Conservation (phyloP, 2,329 filamentous ascomycete genomes). For the Colletotrichum sp. region DNA sequence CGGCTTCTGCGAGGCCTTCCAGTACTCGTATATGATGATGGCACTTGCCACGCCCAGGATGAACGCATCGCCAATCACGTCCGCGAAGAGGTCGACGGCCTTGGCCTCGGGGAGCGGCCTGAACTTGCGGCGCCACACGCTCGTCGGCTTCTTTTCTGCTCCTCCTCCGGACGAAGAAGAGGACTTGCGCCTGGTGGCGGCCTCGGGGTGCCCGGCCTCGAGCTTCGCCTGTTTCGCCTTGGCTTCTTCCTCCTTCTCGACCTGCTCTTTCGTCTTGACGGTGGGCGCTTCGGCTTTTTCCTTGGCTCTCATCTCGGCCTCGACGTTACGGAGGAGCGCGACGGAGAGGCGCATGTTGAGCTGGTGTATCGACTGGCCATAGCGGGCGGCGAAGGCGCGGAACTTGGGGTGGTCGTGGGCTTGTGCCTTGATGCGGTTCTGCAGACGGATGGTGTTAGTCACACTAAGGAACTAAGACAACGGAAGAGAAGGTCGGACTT, state of each 20-base stretch:
- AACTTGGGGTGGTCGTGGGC: constrained; percentile 70
- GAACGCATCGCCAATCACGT: constrained; percentile 68
- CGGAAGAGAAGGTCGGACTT: constrained; percentile 35
- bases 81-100: constrained; percentile 70
- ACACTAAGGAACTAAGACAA: not conserved
- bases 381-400: constrained; percentile 63
- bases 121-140: constrained; percentile 68
- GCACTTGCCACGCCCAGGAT: constrained; percentile 64
- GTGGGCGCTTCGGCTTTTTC: constrained; percentile 69
- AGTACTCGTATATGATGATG: constrained; percentile 67
- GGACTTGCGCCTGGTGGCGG: not conserved
- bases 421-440: constrained; percentile 72
- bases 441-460: constrained; percentile 10
- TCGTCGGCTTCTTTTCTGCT: constrained; percentile 35
- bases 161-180: not conserved
- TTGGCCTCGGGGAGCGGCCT: constrained; percentile 67
- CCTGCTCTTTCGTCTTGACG: constrained; percentile 68
- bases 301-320: constrained; percentile 62
- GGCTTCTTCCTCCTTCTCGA: constrained; percentile 57
- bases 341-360: constrained; percentile 71
- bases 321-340: constrained; percentile 60
- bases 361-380: constrained; percentile 70
- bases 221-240: constrained; percentile 43
- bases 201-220: constrained; percentile 25
- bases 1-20: constrained; percentile 63